Conservation (phyloP, 2,329 filamentous ascomycete species). For the Fusarium camptoceras region DNA sequence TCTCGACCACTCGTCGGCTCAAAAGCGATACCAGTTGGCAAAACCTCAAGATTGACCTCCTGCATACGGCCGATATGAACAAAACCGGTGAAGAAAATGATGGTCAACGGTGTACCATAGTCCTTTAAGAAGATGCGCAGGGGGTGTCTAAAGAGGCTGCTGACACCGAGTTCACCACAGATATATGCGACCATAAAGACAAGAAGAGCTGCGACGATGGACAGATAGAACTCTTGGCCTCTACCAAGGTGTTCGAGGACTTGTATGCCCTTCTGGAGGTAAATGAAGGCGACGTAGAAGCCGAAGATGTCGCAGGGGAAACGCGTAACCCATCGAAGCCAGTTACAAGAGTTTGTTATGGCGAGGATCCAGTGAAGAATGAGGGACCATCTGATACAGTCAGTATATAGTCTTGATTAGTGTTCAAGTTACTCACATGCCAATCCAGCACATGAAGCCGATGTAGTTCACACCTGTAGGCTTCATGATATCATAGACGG, state of each 20-base stretch:
- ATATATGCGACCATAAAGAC: constrained; percentile 82
- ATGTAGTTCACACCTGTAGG: constrained; percentile 84
- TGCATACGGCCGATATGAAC: constrained; percentile 87
- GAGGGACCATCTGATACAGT: constrained; percentile 74
- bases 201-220: constrained; percentile 79
- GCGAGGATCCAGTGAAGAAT: constrained; percentile 88
- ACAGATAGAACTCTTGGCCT: constrained; percentile 78
- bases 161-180: constrained; percentile 76
- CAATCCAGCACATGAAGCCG: constrained; percentile 92
- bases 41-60: constrained; percentile 73
- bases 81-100: constrained; percentile 91
- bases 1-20: constrained; percentile 77
- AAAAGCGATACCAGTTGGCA: constrained; percentile 83
- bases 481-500: constrained; percentile 88
- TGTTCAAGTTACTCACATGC: constrained; percentile 65
- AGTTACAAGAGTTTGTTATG: constrained; percentile 87
- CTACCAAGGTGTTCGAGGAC: constrained; percentile 81
- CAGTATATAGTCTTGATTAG: not conserved
- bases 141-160: constrained; percentile 78
- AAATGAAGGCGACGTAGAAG: constrained; percentile 93
- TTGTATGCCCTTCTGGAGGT: constrained; percentile 90
- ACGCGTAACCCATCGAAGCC: constrained; percentile 86
- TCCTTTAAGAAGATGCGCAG: constrained; percentile 88
- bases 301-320: constrained; percentile 96
- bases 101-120: constrained; percentile 85